phyloP scores from a whole-genome alignment of 2,329 filamentous ascomycete species.

The Colletotrichum shisoi region DNA sequence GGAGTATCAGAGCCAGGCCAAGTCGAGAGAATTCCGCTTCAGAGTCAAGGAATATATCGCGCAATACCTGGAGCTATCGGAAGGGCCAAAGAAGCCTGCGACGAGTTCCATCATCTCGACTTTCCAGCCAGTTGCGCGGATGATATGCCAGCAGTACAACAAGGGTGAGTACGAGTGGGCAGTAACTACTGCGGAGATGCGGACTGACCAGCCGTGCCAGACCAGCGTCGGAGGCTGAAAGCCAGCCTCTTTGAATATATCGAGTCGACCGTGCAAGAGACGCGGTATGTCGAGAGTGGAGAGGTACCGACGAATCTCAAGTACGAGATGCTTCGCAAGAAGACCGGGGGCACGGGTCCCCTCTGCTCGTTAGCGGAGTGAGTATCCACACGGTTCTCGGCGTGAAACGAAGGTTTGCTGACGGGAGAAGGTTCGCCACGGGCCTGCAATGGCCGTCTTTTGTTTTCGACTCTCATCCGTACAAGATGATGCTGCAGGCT shows the following conservation, averaged over 20 bases:
- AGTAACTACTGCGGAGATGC: no score
- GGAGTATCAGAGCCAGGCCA: conserved; percentile 20
- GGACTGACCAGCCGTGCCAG: conserved; percentile 17
- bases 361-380: conserved; percentile 35
- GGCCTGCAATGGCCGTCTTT: conserved; percentile 10
- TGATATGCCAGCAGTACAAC: conserved; percentile 27
- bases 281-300: conserved; percentile 25
- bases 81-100: conserved; percentile 4
- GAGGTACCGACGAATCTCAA: conserved; percentile 25
- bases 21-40: conserved; percentile 24
- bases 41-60: conserved; percentile 28
- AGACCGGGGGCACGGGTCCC: conserved; percentile 33
- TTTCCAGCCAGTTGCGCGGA: conserved; percentile 27
- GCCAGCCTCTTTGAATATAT: conserved; percentile 33
- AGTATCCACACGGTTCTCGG: background rate
- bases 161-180: conserved; percentile 13
- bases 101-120: conserved; percentile 3
- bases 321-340: conserved; percentile 28
- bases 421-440: conserved; percentile 30
- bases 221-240: conserved; percentile 24
- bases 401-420: background rate
- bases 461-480: conserved; percentile 13
- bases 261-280: conserved; percentile 30
- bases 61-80: conserved; percentile 22
- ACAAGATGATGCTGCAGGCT: conserved; percentile 23